A percentile compares a stretch with the other conserved stretches of the same genome.
Evolutionary conservation across 441 rosid species (phyloP).

Genomic region (Kokia cookei): DNA sequence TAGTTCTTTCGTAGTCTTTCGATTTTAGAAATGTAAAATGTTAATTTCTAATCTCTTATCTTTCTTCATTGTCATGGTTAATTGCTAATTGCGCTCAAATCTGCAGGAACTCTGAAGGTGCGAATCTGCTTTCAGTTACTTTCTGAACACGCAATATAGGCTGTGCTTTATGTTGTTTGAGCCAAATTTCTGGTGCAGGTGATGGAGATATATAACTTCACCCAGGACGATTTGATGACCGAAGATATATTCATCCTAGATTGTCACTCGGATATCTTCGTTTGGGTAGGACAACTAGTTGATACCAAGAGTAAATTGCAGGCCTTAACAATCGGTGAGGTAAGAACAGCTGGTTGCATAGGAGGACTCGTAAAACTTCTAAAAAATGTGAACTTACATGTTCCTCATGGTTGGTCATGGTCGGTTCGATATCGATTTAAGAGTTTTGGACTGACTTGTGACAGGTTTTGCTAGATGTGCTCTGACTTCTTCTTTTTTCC

Average conservation of each 20-base stretch:
- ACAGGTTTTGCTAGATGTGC: neutral
- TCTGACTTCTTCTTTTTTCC: conserved; percentile 6
- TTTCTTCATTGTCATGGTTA: conserved; percentile 16
- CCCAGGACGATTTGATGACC: conserved; percentile 93
- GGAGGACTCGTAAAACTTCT: neutral
- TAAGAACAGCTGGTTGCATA: conserved; percentile 17
- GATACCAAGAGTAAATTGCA: conserved; percentile 61
- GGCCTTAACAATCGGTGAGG: conserved; percentile 80
- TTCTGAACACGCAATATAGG: neutral
- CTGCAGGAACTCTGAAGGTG: conserved; percentile 81
- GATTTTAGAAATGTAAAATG: neutral
- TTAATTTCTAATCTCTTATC: neutral
- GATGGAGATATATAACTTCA: conserved; percentile 74
- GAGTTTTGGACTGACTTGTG: neutral
- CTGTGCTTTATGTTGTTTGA: conserved; percentile 2
- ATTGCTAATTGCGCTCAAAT: conserved; percentile 20
- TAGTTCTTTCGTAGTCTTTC: conserved; percentile 1
- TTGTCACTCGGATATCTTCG: conserved; percentile 77
- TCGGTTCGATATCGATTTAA: neutral
- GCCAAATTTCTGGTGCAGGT: conserved; percentile 42
- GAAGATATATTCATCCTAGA: conserved; percentile 93
- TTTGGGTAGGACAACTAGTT: conserved; percentile 94
- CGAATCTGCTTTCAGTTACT: conserved; percentile 5
- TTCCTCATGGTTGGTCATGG: neutral
- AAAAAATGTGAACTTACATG: neutral